A percentile compares a stretch with the other conserved stretches of the same genome.
These are phyloP conservation scores for Xerophyta viscosa DNA, from an alignment of 106 monocot species.

Conservation along the genomic window DNA sequence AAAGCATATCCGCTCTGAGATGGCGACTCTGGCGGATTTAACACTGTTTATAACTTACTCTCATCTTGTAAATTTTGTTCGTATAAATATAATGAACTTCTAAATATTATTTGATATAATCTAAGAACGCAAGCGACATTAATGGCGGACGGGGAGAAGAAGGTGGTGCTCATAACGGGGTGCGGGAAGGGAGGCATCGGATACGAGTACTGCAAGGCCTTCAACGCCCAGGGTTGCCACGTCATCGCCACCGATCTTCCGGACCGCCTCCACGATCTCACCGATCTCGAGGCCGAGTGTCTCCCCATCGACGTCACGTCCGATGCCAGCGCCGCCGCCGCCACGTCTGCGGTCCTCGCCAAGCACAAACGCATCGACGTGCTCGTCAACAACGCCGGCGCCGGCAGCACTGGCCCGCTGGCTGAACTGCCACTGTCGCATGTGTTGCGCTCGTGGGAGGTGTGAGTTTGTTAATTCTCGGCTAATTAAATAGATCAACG, in stretches of 20 bases:
- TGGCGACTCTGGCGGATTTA: no score
- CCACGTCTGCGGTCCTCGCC: slow-evolving; percentile 6
- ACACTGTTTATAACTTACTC: no score
- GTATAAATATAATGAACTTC: no score
- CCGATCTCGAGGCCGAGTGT: not conserved
- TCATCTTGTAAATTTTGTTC: no score
- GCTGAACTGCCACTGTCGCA: slow-evolving; percentile 19
- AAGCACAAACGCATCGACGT: slow-evolving; percentile 23
- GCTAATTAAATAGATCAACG: no score
- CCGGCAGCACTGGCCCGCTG: slow-evolving; percentile 32
- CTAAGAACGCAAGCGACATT: no score
- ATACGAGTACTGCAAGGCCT: slow-evolving; percentile 46
- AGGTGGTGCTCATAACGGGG: slow-evolving; percentile 33
- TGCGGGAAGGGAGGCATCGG: slow-evolving; percentile 48
- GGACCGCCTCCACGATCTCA: slow-evolving; percentile 13
- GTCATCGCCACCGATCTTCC: slow-evolving; percentile 35
- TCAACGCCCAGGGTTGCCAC: slow-evolving; percentile 23
- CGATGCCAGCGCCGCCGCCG: slow-evolving; percentile 15
- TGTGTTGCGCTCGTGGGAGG: slow-evolving; percentile 21
- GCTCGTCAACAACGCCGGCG: slow-evolving; percentile 40
- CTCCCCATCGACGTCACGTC: slow-evolving; percentile 25
- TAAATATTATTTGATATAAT: no score
- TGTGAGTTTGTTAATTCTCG: no score
- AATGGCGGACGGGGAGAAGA: no score
- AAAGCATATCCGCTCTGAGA: no score